Percentiles rank a stretch among this genome's conserved stretches.
Evolutionary conservation across 176 grass and related monocot genomes (phyloP).

Genomic region (Juncus effusus): DNA sequence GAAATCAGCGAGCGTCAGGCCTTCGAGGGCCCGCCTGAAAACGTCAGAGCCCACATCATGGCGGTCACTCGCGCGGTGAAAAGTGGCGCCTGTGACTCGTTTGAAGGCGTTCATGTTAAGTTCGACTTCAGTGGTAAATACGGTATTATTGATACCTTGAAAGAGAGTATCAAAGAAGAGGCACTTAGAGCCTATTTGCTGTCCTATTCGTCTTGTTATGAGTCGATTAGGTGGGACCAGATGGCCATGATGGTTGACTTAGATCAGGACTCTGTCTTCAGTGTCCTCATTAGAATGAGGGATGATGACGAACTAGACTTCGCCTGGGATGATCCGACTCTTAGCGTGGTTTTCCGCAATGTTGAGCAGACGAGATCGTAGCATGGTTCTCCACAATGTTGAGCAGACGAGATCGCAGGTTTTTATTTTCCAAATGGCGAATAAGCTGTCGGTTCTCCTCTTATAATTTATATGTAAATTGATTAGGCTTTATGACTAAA

Average conservation of each 20-base stretch:
- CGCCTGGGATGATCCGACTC: conserved; percentile 73
- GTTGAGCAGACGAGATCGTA: no score
- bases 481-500: no score
- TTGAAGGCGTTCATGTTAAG: conserved; percentile 44
- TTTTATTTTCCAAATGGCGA: no score
- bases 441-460: no score
- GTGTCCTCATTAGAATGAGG: conserved; percentile 75
- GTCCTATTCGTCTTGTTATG: conserved; percentile 28
- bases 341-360: conserved; percentile 48
- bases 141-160: conserved; percentile 60
- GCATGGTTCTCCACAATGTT: no score
- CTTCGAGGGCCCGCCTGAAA: conserved; percentile 74
- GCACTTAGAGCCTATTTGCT: conserved; percentile 77
- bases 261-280: conserved; percentile 41
- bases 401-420: no score
- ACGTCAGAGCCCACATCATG: conserved; percentile 76
- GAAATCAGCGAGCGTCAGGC: no score
- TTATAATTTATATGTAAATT: no score
- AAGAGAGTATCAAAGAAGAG: conserved; percentile 76
- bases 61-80: conserved; percentile 63
- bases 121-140: conserved; percentile 66
- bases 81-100: conserved; percentile 60
- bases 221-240: conserved; percentile 45
- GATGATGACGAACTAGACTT: conserved; percentile 66
- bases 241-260: conserved; percentile 71